A percentile compares a stretch with the other conserved stretches of the same genome.
phyloP scores from a whole-genome alignment of 176 grass and related monocot species.

The Tillandsia leiboldiana region DNA sequence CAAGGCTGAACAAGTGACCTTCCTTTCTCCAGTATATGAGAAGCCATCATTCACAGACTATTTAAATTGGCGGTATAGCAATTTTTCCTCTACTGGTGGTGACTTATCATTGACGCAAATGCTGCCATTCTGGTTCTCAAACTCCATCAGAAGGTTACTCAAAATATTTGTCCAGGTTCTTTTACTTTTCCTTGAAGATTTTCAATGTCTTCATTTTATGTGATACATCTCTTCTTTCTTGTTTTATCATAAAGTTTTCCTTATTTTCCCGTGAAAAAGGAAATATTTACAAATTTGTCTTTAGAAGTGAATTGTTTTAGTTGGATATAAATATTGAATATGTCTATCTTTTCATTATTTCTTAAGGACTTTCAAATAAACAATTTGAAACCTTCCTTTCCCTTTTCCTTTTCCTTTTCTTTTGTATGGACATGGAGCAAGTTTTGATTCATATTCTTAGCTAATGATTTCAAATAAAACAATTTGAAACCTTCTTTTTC shows the following conservation, averaged over 20 bases:
- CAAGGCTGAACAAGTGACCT: constrained; percentile 13
- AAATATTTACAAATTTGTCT: too few species aligned
- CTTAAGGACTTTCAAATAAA: too few species aligned
- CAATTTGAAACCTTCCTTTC: neutral
- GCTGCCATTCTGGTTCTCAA: constrained; percentile 61
- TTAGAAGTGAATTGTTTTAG: too few species aligned
- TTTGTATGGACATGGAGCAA: neutral
- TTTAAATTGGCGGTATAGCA: constrained; percentile 62
- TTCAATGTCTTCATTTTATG: neutral
- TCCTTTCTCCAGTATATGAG: constrained; percentile 35
- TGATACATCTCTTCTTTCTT: neutral
- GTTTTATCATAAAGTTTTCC: neutral
- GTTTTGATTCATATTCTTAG: too few species aligned
- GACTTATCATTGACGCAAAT: constrained; percentile 87
- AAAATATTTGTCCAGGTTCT: constrained; percentile 83
- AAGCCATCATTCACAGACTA: constrained; percentile 69
- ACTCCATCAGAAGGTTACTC: constrained; percentile 79
- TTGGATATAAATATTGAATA: too few species aligned
- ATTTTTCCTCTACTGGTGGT: constrained; percentile 76
- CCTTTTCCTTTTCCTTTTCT: neutral
- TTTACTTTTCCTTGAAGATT: constrained; percentile 22
- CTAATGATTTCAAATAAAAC: too few species aligned
- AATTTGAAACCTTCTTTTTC: neutral
- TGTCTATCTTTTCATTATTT: too few species aligned
- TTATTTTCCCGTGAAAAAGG: neutral